Evolutionary conservation across 2,329 filamentous ascomycete genomes (phyloP).

Genomic region (Aspergillus piperis): DNA sequence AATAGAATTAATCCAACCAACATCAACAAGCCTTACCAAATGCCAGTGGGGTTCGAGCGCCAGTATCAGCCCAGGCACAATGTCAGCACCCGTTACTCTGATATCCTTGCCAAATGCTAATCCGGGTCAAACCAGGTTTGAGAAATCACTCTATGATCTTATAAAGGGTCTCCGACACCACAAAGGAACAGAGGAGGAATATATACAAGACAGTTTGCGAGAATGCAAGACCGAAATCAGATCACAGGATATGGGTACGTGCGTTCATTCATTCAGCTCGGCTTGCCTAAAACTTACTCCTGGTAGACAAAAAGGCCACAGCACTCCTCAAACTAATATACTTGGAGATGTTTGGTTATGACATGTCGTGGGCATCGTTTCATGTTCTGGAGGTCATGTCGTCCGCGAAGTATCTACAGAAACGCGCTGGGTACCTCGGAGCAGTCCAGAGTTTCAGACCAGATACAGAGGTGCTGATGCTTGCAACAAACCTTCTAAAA

Average conservation of each 20-base stretch:
- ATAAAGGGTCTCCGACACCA: constrained; percentile 94
- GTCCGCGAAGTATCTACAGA: constrained; percentile 89
- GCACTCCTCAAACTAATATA: constrained; percentile 95
- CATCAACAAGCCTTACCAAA: not conserved
- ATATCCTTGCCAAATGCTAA: not conserved
- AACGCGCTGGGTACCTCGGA: constrained; percentile 90
- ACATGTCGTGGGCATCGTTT: constrained; percentile 99
- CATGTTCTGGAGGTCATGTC: constrained; percentile 99
- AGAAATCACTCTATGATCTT: constrained; percentile 98
- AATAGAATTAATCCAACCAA: not conserved
- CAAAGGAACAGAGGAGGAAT: constrained; percentile 92
- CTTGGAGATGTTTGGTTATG: constrained; percentile 97
- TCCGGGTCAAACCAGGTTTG: constrained; percentile 69
- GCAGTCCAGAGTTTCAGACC: constrained; percentile 94
- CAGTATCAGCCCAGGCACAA: constrained; percentile 5
- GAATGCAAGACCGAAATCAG: constrained; percentile 94
- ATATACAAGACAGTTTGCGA: constrained; percentile 88
- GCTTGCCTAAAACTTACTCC: constrained; percentile 8
- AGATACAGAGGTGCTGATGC: constrained; percentile 95
- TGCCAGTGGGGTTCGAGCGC: not conserved
- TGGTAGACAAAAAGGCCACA: constrained; percentile 85
- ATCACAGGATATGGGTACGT: constrained; percentile 84
- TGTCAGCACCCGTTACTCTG: constrained; percentile 9
- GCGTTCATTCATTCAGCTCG: constrained; percentile 18
- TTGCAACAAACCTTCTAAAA: constrained; percentile 94